Evolutionary conservation across 768 basidiomycete genomes (phyloP).

Genomic region (Tylopilus rubrobrunneus): DNA sequence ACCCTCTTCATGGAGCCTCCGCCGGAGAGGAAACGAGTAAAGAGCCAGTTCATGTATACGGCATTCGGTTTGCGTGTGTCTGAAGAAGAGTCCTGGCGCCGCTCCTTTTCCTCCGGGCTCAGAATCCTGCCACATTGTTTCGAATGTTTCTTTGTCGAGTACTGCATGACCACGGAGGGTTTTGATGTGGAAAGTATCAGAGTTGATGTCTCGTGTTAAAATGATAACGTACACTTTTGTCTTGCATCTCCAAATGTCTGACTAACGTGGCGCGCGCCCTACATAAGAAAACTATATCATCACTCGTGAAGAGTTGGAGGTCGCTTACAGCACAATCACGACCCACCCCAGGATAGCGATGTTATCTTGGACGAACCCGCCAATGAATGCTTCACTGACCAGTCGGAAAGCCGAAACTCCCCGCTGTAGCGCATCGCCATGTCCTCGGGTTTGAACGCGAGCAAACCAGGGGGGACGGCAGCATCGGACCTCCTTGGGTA

Average conservation of each 20-base stretch:
- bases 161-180: slow-evolving; percentile 34
- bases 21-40: slow-evolving; percentile 48
- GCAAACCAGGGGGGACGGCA: slow-evolving; percentile 17
- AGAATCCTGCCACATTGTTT: slow-evolving; percentile 72
- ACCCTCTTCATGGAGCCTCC: slow-evolving; percentile 64
- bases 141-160: slow-evolving; percentile 69
- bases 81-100: slow-evolving; percentile 60
- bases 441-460: slow-evolving; percentile 19
- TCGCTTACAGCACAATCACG: slow-evolving; percentile 47
- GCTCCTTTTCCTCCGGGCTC: slow-evolving; percentile 42
- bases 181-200: background rate
- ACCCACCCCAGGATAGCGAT: slow-evolving; percentile 3
- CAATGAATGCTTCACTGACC: background rate
- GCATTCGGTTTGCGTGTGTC: slow-evolving; percentile 61
- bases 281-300: background rate
- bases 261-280: slow-evolving; percentile 83
- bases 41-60: slow-evolving; percentile 64
- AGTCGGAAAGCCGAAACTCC: slow-evolving; percentile 5
- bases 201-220: background rate
- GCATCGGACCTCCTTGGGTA: slow-evolving; percentile 20
- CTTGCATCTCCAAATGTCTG: slow-evolving; percentile 46
- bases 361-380: background rate
- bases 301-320: background rate
- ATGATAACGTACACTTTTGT: slow-evolving; percentile 48
- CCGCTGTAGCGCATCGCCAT: slow-evolving; percentile 5